These are phyloP conservation scores for Ceratopteris richardii DNA, from an alignment of 75 land plant genomes.

Conservation along the genomic window DNA sequence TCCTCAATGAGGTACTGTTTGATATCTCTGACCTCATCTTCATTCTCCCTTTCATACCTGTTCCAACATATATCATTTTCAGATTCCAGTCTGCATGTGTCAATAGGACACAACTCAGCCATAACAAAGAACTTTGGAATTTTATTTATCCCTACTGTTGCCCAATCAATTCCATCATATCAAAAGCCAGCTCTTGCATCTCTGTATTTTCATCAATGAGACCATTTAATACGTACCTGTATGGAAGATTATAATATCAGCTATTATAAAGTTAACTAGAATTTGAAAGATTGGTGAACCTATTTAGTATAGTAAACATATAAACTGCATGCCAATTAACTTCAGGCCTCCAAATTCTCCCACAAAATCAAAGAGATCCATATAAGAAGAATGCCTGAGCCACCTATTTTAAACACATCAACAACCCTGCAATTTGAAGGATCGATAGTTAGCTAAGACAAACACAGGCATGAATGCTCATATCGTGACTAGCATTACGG, in stretches of 20 bases:
- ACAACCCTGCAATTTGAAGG: no score
- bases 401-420: no score
- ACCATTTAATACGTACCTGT: conserved; percentile 32
- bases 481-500: no score
- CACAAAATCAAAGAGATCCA: neutral
- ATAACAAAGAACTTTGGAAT: no score
- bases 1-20: conserved; percentile 24
- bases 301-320: no score
- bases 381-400: no score
- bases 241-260: neutral
- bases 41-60: conserved; percentile 40
- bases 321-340: no score
- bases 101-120: neutral
- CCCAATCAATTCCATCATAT: conserved; percentile 31
- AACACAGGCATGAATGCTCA: no score
- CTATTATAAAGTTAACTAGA: no score
- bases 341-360: neutral
- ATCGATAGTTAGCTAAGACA: no score
- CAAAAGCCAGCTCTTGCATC: conserved; percentile 27
- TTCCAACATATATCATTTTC: neutral
- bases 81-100: neutral
- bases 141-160: conserved; percentile 28
- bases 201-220: conserved; percentile 21
- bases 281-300: no score
- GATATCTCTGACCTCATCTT: conserved; percentile 27